A percentile compares a stretch with the other conserved stretches of the same genome.
phyloP scores from a whole-genome alignment of 2,329 filamentous ascomycete genomes.

The Colletotrichum tropicale region DNA sequence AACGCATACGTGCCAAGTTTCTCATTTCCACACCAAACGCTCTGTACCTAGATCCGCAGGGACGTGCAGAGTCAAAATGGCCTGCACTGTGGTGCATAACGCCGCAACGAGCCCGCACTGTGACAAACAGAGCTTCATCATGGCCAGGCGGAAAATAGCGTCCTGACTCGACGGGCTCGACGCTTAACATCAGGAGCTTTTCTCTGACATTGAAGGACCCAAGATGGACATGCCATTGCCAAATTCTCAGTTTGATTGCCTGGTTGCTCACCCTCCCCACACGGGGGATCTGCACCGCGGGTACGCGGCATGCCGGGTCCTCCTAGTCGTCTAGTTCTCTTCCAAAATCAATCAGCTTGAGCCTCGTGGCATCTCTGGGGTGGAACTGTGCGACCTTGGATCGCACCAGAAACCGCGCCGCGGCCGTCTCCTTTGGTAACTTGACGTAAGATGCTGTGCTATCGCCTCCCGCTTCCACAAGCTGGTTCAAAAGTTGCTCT shows the following conservation, averaged over 20 bases:
- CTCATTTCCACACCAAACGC: background rate
- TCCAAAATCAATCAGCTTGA: slow-evolving; percentile 68
- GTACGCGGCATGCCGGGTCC: slow-evolving; percentile 3
- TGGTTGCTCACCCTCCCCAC: slow-evolving; percentile 5
- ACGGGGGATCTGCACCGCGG: slow-evolving; percentile 16
- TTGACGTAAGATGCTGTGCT: slow-evolving; percentile 62
- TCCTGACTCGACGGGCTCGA: slow-evolving; percentile 1
- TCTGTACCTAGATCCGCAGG: background rate
- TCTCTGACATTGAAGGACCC: slow-evolving; percentile 12
- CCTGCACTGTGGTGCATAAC: slow-evolving; percentile 2
- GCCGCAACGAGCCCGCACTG: background rate
- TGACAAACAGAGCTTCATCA: background rate
- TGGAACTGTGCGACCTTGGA: slow-evolving; percentile 72
- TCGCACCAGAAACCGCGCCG: slow-evolving; percentile 66
- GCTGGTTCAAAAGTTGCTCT: slow-evolving; percentile 64
- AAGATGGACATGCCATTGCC: background rate
- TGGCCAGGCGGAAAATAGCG: background rate
- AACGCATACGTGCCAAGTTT: slow-evolving; percentile 1
- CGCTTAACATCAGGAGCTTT: slow-evolving; percentile 17
- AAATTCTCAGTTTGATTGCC: slow-evolving; percentile 7
- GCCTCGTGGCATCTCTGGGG: slow-evolving; percentile 62
- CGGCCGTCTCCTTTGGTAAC: slow-evolving; percentile 64
- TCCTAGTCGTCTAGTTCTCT: slow-evolving; percentile 62
- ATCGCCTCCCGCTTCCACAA: slow-evolving; percentile 59
- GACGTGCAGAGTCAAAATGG: slow-evolving; percentile 5